Evolutionary conservation across 2,329 filamentous ascomycete genomes (phyloP).

Genomic region (Hirsutella rhossiliensis): DNA sequence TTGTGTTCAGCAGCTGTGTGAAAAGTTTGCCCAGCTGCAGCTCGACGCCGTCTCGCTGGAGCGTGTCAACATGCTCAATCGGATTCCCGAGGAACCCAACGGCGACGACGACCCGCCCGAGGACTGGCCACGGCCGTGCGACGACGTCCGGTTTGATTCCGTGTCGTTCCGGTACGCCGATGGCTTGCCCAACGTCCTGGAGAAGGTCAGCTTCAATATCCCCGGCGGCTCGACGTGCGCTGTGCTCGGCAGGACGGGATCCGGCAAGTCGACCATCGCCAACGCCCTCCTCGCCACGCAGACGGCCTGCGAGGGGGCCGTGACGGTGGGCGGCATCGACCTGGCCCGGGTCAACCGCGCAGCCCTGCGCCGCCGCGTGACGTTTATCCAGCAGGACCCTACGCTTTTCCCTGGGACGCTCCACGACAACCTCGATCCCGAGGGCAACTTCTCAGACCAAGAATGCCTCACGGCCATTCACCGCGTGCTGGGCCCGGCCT

Average conservation of each 20-base stretch:
- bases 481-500: slow-evolving; percentile 43
- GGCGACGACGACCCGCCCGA: slow-evolving; percentile 59
- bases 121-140: slow-evolving; percentile 62
- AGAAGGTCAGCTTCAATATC: slow-evolving; percentile 58
- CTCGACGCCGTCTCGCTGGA: slow-evolving; percentile 91
- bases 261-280: slow-evolving; percentile 71
- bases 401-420: slow-evolving; percentile 47
- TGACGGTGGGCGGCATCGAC: slow-evolving; percentile 41
- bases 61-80: slow-evolving; percentile 68
- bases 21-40: slow-evolving; percentile 71
- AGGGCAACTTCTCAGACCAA: slow-evolving; percentile 41
- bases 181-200: slow-evolving; percentile 61
- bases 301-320: slow-evolving; percentile 34
- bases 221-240: slow-evolving; percentile 50
- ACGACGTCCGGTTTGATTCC: slow-evolving; percentile 63
- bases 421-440: slow-evolving; percentile 56
- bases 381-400: slow-evolving; percentile 53
- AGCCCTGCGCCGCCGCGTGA: slow-evolving; percentile 42
- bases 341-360: slow-evolving; percentile 42
- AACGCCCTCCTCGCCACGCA: slow-evolving; percentile 46
- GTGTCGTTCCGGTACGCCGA: slow-evolving; percentile 73
- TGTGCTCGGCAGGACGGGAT: slow-evolving; percentile 73
- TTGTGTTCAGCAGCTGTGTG: slow-evolving; percentile 47
- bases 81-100: slow-evolving; percentile 61
- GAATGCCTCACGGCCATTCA: slow-evolving; percentile 40